A percentile compares a stretch with the other conserved stretches of the same genome.
phyloP scores from a whole-genome alignment of 352 stramenopile genomes.

The Globisporangium cederbergense region DNA sequence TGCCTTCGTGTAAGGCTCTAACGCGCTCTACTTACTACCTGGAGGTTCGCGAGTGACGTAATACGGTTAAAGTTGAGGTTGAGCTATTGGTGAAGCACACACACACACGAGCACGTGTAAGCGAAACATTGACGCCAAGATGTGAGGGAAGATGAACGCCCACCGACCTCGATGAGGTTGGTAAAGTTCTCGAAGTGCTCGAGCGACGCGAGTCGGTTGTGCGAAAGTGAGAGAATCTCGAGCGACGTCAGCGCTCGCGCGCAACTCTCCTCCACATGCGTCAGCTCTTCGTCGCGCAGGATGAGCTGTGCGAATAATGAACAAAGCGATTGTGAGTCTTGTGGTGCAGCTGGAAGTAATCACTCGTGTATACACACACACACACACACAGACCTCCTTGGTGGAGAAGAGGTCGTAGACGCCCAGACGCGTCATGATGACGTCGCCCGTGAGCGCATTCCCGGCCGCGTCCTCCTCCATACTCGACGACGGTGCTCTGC shows the following conservation, averaged over 20 bases:
- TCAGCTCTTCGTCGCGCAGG: constrained; percentile 58
- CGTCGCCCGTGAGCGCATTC: constrained; percentile 34
- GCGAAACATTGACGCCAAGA: too few species aligned
- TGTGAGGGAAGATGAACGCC: background rate
- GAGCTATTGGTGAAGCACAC: constrained; percentile 25
- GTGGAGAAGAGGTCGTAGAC: constrained; percentile 57
- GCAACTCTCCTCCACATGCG: constrained; percentile 44
- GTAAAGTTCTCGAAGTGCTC: constrained; percentile 62
- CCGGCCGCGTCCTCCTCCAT: background rate
- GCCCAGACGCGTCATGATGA: constrained; percentile 54
- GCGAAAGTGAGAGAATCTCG: constrained; percentile 80
- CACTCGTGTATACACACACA: background rate
- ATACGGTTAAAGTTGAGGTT: constrained; percentile 75
- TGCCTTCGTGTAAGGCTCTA: too few species aligned
- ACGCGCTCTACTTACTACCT: constrained; percentile 20
- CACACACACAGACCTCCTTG: constrained; percentile 48
- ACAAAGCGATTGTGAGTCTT: background rate
- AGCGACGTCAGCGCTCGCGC: constrained; percentile 53
- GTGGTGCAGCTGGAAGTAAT: background rate
- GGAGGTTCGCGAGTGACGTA: constrained; percentile 38
- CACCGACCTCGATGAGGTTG: constrained; percentile 66
- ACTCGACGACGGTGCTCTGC: background rate
- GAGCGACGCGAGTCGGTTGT: constrained; percentile 65
- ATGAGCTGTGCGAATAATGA: constrained; percentile 41
- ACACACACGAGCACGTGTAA: background rate